A percentile compares a stretch with the other conserved stretches of the same genome.
Conservation (phyloP, 2,329 filamentous ascomycete species). For the Macrophomina pseudophaseolina region DNA sequence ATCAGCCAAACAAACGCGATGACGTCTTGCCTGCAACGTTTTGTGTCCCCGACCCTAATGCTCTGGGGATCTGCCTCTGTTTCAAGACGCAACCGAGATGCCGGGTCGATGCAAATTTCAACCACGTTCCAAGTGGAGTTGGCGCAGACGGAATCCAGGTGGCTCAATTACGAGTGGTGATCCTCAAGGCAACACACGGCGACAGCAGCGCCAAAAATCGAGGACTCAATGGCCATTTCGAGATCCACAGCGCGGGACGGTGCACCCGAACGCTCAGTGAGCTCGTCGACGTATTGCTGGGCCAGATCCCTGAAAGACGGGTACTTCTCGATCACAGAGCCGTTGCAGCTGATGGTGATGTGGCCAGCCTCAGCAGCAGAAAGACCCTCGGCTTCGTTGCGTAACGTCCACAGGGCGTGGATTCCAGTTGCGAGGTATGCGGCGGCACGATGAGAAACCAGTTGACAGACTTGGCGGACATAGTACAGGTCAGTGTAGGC, state of each 20-base stretch:
- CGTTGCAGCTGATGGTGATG: conserved; percentile 72
- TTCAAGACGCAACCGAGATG: background rate
- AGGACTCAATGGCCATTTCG: conserved; percentile 74
- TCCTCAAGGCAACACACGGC: conserved; percentile 54
- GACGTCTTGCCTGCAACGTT: conserved; percentile 16
- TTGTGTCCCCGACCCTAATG: conserved; percentile 8
- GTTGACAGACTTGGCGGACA: conserved; percentile 57
- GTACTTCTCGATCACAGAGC: conserved; percentile 80
- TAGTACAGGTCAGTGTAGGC: conserved; percentile 59
- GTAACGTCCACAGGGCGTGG: conserved; percentile 65
- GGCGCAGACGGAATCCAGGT: background rate
- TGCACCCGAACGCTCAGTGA: conserved; percentile 53
- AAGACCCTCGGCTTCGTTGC: conserved; percentile 55
- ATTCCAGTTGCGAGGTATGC: conserved; percentile 68
- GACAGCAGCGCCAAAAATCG: conserved; percentile 75
- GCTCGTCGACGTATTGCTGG: conserved; percentile 66
- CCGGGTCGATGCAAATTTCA: conserved; percentile 17
- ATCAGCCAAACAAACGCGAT: conserved; percentile 15
- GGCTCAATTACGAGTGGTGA: conserved; percentile 24
- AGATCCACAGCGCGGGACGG: conserved; percentile 54
- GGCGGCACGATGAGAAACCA: conserved; percentile 64
- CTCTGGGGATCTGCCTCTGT: conserved; percentile 9
- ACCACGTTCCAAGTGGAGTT: background rate
- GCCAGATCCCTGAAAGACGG: conserved; percentile 68
- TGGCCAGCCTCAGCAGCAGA: conserved; percentile 40